phyloP scores from a whole-genome alignment of 305 asterid genomes.

The Rubia occidens region DNA sequence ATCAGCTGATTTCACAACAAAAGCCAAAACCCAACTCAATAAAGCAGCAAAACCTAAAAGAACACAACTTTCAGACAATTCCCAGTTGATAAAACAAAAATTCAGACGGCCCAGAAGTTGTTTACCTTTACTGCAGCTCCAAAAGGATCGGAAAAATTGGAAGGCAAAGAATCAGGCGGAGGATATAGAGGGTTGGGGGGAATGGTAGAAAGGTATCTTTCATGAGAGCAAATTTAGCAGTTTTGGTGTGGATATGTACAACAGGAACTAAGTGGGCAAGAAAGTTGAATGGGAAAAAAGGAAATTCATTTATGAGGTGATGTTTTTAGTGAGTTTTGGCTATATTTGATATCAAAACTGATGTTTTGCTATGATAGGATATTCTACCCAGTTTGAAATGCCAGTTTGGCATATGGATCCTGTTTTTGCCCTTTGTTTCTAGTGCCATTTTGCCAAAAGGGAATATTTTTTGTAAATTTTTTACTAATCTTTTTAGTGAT shows the following conservation, averaged over 20 bases:
- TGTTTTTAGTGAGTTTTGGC: constrained; percentile 9
- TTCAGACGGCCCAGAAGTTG: neutral
- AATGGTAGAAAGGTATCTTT: neutral
- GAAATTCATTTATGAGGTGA: neutral
- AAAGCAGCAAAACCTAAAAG: neutral
- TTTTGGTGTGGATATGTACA: neutral
- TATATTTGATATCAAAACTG: neutral
- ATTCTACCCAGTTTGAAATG: constrained; percentile 1
- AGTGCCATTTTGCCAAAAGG: neutral
- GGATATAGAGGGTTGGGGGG: constrained; percentile 2
- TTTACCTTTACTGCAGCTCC: neutral
- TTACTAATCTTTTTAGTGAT: neutral
- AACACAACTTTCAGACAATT: neutral
- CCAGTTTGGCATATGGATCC: neutral
- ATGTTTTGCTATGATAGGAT: neutral
- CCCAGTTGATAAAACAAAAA: neutral
- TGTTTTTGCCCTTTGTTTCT: neutral
- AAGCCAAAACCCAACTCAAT: neutral
- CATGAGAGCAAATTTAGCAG: neutral
- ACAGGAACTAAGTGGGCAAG: neutral
- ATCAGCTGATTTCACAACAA: neutral
- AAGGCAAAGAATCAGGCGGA: neutral
- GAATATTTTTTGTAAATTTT: neutral
- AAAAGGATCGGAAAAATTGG: neutral
- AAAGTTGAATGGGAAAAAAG: neutral